Percentiles rank a stretch among this genome's conserved stretches.
These are phyloP conservation scores for Chytridium lagenaria DNA, from an alignment of 371 early-diverging fungal genomes.

Conservation along the genomic window DNA sequence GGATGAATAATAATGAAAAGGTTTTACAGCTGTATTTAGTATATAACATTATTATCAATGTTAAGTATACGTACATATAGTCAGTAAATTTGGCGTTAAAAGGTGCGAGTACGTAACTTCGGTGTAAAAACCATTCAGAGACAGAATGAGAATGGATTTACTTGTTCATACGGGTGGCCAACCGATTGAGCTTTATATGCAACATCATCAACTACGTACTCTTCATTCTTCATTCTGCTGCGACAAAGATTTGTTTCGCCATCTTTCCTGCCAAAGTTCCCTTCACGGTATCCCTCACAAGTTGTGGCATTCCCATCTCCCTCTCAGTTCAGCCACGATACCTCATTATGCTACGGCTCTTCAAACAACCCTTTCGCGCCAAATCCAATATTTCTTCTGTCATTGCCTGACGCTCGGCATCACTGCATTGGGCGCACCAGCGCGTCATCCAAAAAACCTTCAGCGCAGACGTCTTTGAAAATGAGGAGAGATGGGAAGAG, in stretches of 20 bases:
- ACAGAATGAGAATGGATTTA: too few relatives aligned
- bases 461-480: slow-evolving; percentile 78
- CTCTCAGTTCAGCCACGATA: slow-evolving; percentile 4
- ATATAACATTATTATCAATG: too few relatives aligned
- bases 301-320: not conserved
- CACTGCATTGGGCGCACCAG: slow-evolving; percentile 70
- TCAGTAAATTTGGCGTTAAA: too few relatives aligned
- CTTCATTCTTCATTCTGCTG: too few relatives aligned
- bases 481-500: slow-evolving; percentile 82
- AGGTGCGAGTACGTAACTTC: too few relatives aligned
- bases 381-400: slow-evolving; percentile 65
- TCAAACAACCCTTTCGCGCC: slow-evolving; percentile 59
- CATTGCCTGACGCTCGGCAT: slow-evolving; percentile 66
- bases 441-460: slow-evolving; percentile 95
- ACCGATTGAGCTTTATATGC: too few relatives aligned
- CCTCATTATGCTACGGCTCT: slow-evolving; percentile 47
- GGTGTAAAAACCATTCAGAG: too few relatives aligned
- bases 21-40: too few relatives aligned
- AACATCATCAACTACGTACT: too few relatives aligned
- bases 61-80: too few relatives aligned
- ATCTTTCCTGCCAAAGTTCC: slow-evolving; percentile 20
- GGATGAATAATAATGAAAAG: too few relatives aligned
- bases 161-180: too few relatives aligned
- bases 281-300: slow-evolving; percentile 19
- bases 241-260: slow-evolving; percentile 31